Conservation (phyloP, 176 grass and related monocot species). For the Aegilops sharonensis region DNA sequence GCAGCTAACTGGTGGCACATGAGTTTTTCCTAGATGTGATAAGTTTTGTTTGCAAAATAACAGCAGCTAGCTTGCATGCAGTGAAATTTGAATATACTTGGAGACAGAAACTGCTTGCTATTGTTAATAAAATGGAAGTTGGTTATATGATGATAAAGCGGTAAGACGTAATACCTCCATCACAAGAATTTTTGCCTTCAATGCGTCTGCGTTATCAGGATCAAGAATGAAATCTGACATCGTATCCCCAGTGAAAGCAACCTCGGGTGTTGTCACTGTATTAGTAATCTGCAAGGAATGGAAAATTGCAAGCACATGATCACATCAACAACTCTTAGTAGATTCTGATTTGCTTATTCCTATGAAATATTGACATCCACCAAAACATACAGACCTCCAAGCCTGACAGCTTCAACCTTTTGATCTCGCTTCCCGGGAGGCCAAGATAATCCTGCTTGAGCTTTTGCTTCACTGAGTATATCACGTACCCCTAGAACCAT, state of each 20-base stretch:
- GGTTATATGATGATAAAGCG: neutral
- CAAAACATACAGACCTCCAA: conserved; percentile 86
- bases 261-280: conserved; percentile 71
- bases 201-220: conserved; percentile 68
- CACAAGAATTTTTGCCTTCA: conserved; percentile 66
- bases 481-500: conserved; percentile 68
- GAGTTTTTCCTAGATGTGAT: neutral
- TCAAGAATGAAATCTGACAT: conserved; percentile 93
- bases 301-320: neutral
- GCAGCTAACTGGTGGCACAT: neutral
- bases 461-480: conserved; percentile 85
- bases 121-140: neutral
- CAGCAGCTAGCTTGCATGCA: neutral
- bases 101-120: neutral
- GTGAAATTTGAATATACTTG: neutral
- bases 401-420: conserved; percentile 74
- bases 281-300: conserved; percentile 57
- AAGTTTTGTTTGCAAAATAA: neutral
- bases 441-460: conserved; percentile 73
- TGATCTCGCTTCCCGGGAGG: conserved; percentile 78
- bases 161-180: conserved; percentile 55
- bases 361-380: conserved; percentile 3
- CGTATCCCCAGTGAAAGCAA: conserved; percentile 94
- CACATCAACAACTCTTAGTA: conserved; percentile 4
- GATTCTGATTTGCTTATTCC: neutral